Base-by-base conservation (phyloP, 768 basidiomycete genomes). In the Candolleomyces efflorescens region DNA sequence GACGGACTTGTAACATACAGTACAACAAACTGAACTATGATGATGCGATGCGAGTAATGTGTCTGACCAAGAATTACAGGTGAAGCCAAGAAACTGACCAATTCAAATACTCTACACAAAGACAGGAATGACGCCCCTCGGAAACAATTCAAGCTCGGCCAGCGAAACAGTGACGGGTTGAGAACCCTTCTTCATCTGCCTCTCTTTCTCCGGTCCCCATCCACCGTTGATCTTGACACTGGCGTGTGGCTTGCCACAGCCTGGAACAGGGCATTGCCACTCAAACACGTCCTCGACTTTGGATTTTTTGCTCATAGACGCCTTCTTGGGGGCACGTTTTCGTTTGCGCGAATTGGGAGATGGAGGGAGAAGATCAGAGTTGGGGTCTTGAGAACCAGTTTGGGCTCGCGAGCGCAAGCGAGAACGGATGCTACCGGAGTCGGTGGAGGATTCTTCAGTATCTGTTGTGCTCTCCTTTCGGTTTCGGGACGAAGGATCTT, bases 231-330 rank as follows among this genome's bases (percentile, higher is more conserved):
- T 64, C 59, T 80, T 76, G 36, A 86, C 76, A 60, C 86, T 89
- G 11, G 73, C 70, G 67, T 89, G 87, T 37, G 73, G 62, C 13
- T 67, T 68, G 10, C 71, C 78, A 64, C 89, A 91, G 1, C 76
- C 77, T 2, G 74, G 62, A 1, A 90, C 85, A 0, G 89, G 89
- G 64, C 89, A 91, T 15, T 46, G 62, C 86, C 86, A 91, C 64
- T 81, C 75, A 63, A 79, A 75, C 63, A 75, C 74, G 27, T 71
- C 82, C 64, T 85, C 79, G 65, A 77, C 60, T 58, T 70, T 62
- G 60, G 72, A 65, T 54, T 69, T 71, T 74, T 78, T 64, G 60
- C 70, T 53, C 23, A 62, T 27, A 15, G 61, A 56, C 5, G 56
- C 48, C n/a, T 56, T 53, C 43, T 50, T 45, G 15, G 39, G 32